Base-by-base conservation (phyloP, 2,329 filamentous ascomycete species). In the Neurospora crassa region DNA sequence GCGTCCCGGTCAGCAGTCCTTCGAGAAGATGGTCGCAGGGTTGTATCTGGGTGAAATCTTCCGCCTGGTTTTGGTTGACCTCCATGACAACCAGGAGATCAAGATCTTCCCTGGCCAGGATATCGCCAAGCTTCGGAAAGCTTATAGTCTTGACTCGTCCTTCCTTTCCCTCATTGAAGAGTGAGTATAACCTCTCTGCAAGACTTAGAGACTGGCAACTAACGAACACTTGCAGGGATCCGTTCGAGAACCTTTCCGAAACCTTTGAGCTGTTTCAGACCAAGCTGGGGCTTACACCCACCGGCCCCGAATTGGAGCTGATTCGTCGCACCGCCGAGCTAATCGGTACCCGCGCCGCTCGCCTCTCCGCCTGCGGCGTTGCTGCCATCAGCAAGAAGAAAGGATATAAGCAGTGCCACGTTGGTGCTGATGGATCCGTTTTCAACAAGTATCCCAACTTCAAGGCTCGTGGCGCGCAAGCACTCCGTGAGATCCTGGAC, bases 371-470 rank as follows among this genome's bases (percentile, higher is more conserved):
- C 37, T 98, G 96, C 79, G 96, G 96, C 82, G 93, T 99, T 70
- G 94, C 95, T 14, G 96, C 95, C 72, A 97, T 99, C 79, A 94
- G 92, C 87, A 96, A 91, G 84, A 98, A 98, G 90, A 98, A 97
- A 88, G 88, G 89, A 76, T 95, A 94, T 82, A 83, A 91, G 78
- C 87, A 88, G 45, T 97, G 93, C 84, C 96, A 98, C 81, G 96
- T 99, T 59, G 96, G 96, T 77, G 96, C 96, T 69, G 96, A 99
- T 79, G 96, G 96, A 45, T 97, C 93, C 20, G 95, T 99, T 70
- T 99, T 99, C 85, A 97, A 97, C 87, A 98, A 98, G 82, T 99
- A 99, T 83, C 96, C 96, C 14, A 92, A 97, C 83, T 99, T 99
- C 88, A 97, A 97, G 86, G 89, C 90, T 71, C 91, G 96, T 70